These are phyloP conservation scores for Monosporascus sp. DNA, from an alignment of 2,329 filamentous ascomycete genomes.

Conservation along the genomic window DNA sequence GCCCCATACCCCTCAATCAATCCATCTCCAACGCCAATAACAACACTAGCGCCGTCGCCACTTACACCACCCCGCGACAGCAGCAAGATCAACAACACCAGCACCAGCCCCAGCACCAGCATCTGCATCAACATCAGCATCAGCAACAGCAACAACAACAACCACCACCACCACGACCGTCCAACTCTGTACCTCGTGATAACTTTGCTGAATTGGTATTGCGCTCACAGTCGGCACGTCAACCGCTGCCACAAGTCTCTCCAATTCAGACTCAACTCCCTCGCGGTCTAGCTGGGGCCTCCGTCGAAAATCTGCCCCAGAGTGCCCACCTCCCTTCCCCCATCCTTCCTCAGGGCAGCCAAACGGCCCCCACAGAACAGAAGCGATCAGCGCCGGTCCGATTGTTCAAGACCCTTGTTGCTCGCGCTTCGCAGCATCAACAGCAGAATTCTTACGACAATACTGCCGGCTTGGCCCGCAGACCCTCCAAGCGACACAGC, in stretches of 20 bases:
- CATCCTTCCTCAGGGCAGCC: conserved; percentile 14
- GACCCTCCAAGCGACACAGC: conserved; percentile 54
- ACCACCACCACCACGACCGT: conserved; percentile 24
- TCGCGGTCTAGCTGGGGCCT: conserved; percentile 32
- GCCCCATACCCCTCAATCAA: conserved; percentile 10
- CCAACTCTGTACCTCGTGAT: conserved; percentile 29
- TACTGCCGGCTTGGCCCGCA: conserved; percentile 43
- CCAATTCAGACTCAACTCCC: conserved; percentile 28
- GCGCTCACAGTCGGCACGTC: conserved; percentile 49
- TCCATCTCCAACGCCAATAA: conserved; percentile 27
- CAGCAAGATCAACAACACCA: conserved; percentile 22
- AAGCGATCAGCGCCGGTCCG: conserved; percentile 46
- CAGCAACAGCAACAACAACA: conserved; percentile 20
- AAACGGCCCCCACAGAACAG: conserved; percentile 30
- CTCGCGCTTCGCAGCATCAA: conserved; percentile 28
- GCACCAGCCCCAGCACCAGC: conserved; percentile 15
- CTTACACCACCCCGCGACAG: conserved; percentile 18
- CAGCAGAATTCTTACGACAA: conserved; percentile 42
- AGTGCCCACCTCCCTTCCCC: conserved; percentile 23
- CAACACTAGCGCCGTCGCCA: conserved; percentile 22
- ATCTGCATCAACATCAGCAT: conserved; percentile 17
- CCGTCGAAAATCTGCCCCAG: conserved; percentile 37
- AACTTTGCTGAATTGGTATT: conserved; percentile 45
- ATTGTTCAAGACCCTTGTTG: conserved; percentile 50
- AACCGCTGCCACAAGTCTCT: conserved; percentile 29